Base-by-base conservation (phyloP, 78 protist species). In the Emiliania huxleyi region DNA sequence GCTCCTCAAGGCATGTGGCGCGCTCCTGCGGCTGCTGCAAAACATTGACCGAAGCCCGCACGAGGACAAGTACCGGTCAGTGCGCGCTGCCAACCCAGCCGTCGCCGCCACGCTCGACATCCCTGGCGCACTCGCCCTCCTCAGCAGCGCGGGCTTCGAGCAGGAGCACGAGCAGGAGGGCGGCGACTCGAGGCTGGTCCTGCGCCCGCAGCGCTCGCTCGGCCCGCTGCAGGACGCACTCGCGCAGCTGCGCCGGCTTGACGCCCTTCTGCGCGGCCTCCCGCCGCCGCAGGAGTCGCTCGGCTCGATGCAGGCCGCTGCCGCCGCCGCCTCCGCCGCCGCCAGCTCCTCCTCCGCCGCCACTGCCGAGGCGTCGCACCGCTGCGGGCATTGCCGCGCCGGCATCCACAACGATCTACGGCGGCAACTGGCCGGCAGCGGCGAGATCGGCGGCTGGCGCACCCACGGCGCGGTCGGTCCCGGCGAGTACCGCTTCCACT, bases 401-500 rank as follows among this genome's bases (percentile, higher is more conserved):
- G 81, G 81, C 44, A 71, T 71, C 42, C 40, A 71, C 29, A 71
- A 71, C 81, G 81, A 71, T 18, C 42, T 71, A 15, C 52, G 81
- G 1, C 35, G 81, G 29, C 18, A 35, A 40, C 4, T 71, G 3
- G 81, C 81, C 12, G 81, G 81, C 6, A 15, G 29, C 5, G 42
- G 81, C 35, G 81, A 71, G 42, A 18, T 71, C 42, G 81, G 81
- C 6, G 81, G 81, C 15, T 71, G 81, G 81, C 4, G 81, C 40
- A n/a, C 81, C 3, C 81, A n/a, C 42, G 19, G 19, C 42, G 4
- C 2, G 40, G 19, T 35, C 42, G 44, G 35, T 35, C 5, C 42
- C 35, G 81, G 81, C 2, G 81, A 71, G 81, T 71, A 71, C 81
- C 81, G 81, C 81, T 71, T 71, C 19, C 81, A 71, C 81, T 71